These are phyloP conservation scores for Sanchytrium tribonematis DNA, from an alignment of 371 early-diverging fungal genomes.

Conservation along the genomic window DNA sequence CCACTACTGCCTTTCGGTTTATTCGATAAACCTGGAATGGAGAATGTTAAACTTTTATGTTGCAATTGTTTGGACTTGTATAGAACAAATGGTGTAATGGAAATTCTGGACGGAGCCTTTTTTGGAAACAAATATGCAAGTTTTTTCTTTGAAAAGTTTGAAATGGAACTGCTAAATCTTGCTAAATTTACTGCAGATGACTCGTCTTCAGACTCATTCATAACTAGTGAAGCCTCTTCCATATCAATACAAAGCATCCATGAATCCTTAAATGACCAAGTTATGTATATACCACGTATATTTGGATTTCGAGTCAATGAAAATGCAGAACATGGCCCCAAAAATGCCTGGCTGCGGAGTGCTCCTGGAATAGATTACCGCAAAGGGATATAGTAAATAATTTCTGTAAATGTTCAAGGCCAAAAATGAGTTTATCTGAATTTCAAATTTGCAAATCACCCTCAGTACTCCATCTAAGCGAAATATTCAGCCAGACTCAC, in stretches of 20 bases:
- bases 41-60: slow-evolving; percentile 13
- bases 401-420: too few species aligned
- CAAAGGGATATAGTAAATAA: too few species aligned
- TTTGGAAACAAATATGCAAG: not conserved
- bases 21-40: slow-evolving; percentile 46
- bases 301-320: not conserved
- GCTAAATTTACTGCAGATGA: not conserved
- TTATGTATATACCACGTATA: not conserved
- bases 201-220: not conserved
- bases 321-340: not conserved
- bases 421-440: too few species aligned
- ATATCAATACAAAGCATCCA: not conserved
- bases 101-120: not conserved
- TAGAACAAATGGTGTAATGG: not conserved
- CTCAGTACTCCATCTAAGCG: too few species aligned
- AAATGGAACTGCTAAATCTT: not conserved
- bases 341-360: not conserved
- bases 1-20: slow-evolving; percentile 54
- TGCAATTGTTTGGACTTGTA: not conserved
- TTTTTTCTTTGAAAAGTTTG: not conserved
- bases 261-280: not conserved
- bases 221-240: not conserved
- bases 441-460: too few species aligned
- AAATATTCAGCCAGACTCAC: too few species aligned
- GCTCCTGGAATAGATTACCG: not conserved